These are phyloP conservation scores for Leptodontidium sp. DNA, from an alignment of 2,329 filamentous ascomycete species.

Conservation along the genomic window DNA sequence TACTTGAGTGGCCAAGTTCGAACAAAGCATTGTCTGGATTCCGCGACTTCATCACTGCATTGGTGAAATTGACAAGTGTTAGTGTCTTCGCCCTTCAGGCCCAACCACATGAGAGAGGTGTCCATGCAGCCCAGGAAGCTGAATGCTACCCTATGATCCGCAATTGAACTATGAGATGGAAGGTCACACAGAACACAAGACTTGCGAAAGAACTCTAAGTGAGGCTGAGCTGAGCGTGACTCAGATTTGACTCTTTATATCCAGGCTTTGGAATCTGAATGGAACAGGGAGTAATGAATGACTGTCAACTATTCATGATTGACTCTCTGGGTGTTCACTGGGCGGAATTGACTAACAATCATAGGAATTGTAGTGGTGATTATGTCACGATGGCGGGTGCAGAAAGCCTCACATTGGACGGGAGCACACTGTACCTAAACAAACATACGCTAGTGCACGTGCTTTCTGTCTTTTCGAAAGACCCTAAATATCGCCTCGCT, in stretches of 20 bases:
- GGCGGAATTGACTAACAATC: neutral
- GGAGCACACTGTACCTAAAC: neutral
- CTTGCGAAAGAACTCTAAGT: neutral
- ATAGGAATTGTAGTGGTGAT: neutral
- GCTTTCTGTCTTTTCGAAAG: neutral
- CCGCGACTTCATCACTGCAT: too few species aligned
- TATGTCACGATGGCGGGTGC: neutral
- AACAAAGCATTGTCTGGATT: too few species aligned
- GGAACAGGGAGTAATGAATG: neutral
- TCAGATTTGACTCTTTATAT: slow-evolving; percentile 6
- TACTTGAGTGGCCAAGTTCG: too few species aligned
- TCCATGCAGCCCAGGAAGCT: too few species aligned
- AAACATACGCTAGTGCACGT: slow-evolving; percentile 16
- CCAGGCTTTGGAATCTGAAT: neutral
- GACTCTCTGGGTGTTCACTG: neutral
- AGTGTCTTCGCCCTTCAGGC: too few species aligned
- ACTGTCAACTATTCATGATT: neutral
- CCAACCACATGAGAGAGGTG: too few species aligned
- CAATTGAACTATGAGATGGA: neutral
- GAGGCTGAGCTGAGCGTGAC: neutral
- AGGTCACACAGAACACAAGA: neutral
- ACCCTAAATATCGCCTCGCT: slow-evolving; percentile 21
- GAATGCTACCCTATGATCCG: neutral
- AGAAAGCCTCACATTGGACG: neutral
- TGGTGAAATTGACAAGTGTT: too few species aligned